Evolutionary conservation across 2,329 filamentous ascomycete species (phyloP).

Genomic region (Alternaria sp.): DNA sequence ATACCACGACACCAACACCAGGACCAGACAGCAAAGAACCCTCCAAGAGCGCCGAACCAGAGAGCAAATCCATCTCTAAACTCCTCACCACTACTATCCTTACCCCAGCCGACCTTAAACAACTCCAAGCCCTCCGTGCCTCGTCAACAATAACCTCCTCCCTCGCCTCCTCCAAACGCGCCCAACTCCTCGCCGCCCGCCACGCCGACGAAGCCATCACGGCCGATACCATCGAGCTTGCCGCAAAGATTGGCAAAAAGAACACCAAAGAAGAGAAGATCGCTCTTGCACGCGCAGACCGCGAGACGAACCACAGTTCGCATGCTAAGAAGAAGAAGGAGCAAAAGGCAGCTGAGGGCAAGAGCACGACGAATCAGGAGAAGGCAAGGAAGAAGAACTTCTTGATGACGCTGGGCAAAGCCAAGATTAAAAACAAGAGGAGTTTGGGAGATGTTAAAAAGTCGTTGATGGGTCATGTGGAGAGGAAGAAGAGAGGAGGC

Average conservation of each 20-base stretch:
- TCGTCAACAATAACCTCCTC: constrained; percentile 74
- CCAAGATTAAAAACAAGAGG: constrained; percentile 92
- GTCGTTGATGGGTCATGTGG: constrained; percentile 80
- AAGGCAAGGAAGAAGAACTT: constrained; percentile 99
- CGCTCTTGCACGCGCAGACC: constrained; percentile 81
- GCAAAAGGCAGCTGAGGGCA: constrained; percentile 87
- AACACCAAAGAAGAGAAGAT: constrained; percentile 88
- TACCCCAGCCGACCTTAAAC: constrained; percentile 94
- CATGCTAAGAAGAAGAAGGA: constrained; percentile 84
- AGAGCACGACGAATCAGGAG: constrained; percentile 97
- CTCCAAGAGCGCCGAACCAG: constrained; percentile 46
- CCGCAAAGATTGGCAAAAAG: constrained; percentile 79
- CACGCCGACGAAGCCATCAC: constrained; percentile 90
- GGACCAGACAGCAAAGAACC: constrained; percentile 53
- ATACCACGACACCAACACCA: constrained; percentile 50
- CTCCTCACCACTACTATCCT: constrained; percentile 94
- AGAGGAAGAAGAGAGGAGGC: constrained; percentile 84
- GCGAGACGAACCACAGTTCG: constrained; percentile 83
- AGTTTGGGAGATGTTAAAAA: constrained; percentile 87
- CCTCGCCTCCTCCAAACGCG: constrained; percentile 56
- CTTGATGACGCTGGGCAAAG: constrained; percentile 96
- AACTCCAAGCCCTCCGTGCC: constrained; percentile 86
- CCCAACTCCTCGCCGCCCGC: constrained; percentile 56
- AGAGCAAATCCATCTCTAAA: constrained; percentile 59
- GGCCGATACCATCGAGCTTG: constrained; percentile 88